Conservation (phyloP, 1,284 basidiomycete genomes). For the Cryptococcus floricola region DNA sequence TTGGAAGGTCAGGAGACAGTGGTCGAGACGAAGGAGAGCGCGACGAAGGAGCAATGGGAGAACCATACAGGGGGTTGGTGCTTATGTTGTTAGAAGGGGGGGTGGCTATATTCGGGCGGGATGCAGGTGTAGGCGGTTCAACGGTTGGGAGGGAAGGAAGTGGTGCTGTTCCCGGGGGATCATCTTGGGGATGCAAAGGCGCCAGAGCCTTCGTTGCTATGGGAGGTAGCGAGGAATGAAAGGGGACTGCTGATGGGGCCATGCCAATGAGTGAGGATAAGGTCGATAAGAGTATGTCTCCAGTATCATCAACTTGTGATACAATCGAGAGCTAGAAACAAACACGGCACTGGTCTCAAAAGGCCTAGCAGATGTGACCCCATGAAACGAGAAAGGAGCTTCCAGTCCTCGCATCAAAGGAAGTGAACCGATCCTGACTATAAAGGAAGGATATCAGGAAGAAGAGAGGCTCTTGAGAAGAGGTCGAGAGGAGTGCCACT, state of each 20-base stretch:
- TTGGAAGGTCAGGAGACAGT: slow-evolving; percentile 40
- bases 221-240: neutral
- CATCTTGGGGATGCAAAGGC: neutral
- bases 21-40: slow-evolving; percentile 10
- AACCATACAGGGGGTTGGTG: neutral
- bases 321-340: too few relatives aligned
- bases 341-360: too few relatives aligned
- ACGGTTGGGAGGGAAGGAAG: neutral
- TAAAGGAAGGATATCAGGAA: too few relatives aligned
- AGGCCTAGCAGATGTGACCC: neutral
- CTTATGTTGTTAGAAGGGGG: neutral
- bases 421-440: too few relatives aligned
- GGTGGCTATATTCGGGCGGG: neutral
- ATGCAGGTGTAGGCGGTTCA: neutral
- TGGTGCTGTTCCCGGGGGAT: neutral
- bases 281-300: too few relatives aligned
- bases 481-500: too few relatives aligned
- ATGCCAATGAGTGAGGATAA: neutral
- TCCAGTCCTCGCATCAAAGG: too few relatives aligned
- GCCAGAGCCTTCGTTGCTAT: neutral
- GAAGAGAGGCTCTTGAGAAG: too few relatives aligned
- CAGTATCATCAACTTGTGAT: too few relatives aligned
- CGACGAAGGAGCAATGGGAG: neutral
- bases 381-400: too few relatives aligned
- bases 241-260: neutral